A percentile compares a stretch with the other conserved stretches of the same genome.
Conservation (phyloP, 2,329 filamentous ascomycete genomes). For the Cercospora zeina region DNA sequence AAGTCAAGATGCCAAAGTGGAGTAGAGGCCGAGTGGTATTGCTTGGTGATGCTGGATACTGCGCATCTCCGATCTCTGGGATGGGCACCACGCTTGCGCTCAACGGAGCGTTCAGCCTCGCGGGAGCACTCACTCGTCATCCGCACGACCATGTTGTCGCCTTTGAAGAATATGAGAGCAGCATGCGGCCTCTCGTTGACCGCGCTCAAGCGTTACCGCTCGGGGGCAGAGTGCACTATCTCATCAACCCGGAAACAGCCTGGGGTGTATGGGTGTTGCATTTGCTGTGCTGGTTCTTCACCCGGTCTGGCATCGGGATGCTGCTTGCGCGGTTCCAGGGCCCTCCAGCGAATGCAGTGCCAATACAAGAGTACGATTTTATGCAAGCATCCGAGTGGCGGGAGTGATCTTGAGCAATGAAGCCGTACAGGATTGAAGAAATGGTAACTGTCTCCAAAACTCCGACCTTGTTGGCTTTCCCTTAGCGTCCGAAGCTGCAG, state of each 20-base stretch:
- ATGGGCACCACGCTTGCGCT: constrained; percentile 42
- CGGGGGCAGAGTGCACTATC: constrained; percentile 25
- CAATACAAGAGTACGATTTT: constrained; percentile 37
- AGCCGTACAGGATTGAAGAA: neutral
- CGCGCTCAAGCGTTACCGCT: constrained; percentile 35
- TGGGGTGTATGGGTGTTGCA: constrained; percentile 29
- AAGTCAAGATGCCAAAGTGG: constrained; percentile 38
- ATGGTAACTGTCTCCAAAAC: neutral
- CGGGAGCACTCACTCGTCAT: constrained; percentile 33
- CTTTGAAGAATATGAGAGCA: constrained; percentile 33
- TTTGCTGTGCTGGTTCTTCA: constrained; percentile 20
- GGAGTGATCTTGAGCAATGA: constrained; percentile 2
- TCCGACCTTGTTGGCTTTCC: neutral
- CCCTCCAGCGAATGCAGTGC: constrained; percentile 31
- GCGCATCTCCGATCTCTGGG: constrained; percentile 38
- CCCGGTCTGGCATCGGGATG: constrained; percentile 22
- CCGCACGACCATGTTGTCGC: constrained; percentile 28
- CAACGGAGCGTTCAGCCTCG: constrained; percentile 40
- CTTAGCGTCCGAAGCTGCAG: neutral
- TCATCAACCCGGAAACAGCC: constrained; percentile 32
- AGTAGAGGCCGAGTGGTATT: constrained; percentile 37
- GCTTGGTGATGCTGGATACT: constrained; percentile 39
- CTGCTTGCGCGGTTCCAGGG: constrained; percentile 29
- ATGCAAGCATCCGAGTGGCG: constrained; percentile 23
- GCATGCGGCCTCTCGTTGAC: constrained; percentile 31